phyloP scores from a whole-genome alignment of 805 yeast genomes.

The Myxozyma sirexii region DNA sequence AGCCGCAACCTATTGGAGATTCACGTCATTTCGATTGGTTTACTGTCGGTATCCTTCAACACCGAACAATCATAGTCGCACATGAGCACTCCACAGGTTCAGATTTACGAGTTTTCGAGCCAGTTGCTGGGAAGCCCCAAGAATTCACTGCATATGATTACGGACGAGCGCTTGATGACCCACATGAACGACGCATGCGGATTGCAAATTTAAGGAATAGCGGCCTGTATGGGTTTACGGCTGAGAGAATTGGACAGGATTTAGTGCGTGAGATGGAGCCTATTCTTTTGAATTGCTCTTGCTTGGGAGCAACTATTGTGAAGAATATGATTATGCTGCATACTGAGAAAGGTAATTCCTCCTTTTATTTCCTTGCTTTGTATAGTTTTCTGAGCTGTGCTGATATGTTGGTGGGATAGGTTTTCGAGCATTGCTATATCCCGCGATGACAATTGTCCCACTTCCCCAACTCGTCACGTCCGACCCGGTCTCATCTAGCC shows the following conservation, averaged over 20 bases:
- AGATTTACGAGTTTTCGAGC: constrained; percentile 65
- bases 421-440: not conserved
- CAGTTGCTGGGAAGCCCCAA: constrained; percentile 46
- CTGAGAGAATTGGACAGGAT: constrained; percentile 37
- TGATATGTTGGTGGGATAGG: not conserved
- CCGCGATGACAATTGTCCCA: not conserved
- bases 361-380: too few species aligned
- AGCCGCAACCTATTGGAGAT: constrained; percentile 48
- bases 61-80: constrained; percentile 40
- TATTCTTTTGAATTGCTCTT: constrained; percentile 57
- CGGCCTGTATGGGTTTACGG: not conserved
- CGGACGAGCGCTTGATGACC: not conserved
- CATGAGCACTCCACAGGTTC: constrained; percentile 47
- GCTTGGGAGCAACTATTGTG: constrained; percentile 62
- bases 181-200: constrained; percentile 1
- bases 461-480: not conserved
- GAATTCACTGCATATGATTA: not conserved
- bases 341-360: constrained; percentile 62
- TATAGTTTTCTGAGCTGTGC: too few species aligned
- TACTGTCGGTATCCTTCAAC: constrained; percentile 53
- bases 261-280: constrained; percentile 51
- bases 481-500: not conserved
- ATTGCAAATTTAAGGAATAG: constrained; percentile 1
- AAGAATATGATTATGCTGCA: constrained; percentile 68
- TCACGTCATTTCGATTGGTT: constrained; percentile 57